Evolutionary conservation across 306 rosid genomes (phyloP).

Genomic region (Casuarina cunninghamiana): DNA sequence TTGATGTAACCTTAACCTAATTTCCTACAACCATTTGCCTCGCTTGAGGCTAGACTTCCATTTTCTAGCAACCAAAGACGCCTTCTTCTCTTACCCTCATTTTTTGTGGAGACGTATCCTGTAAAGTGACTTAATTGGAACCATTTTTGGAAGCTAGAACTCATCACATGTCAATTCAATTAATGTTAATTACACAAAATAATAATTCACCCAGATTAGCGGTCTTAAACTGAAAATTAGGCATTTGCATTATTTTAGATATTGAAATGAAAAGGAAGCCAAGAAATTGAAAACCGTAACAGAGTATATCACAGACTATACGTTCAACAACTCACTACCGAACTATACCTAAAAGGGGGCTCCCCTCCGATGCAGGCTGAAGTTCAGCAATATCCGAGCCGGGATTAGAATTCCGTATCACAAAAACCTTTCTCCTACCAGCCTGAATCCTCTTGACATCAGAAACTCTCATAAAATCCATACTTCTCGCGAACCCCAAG

Average conservation of each 20-base stretch:
- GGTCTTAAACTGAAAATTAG: background rate
- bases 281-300: background rate
- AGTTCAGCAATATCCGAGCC: slow-evolving; percentile 79
- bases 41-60: background rate
- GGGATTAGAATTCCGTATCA: slow-evolving; percentile 68
- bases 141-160: background rate
- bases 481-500: slow-evolving; percentile 65
- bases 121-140: background rate
- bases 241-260: background rate
- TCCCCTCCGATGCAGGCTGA: slow-evolving; percentile 82
- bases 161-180: background rate
- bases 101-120: background rate
- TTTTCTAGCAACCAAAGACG: background rate
- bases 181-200: background rate
- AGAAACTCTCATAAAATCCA: slow-evolving; percentile 71
- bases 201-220: background rate
- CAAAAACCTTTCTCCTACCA: slow-evolving; percentile 54
- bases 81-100: background rate
- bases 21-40: background rate
- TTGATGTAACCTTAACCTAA: background rate
- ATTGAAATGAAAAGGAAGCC: background rate
- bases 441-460: slow-evolving; percentile 58
- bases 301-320: background rate
- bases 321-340: background rate
- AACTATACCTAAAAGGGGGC: slow-evolving; percentile 75